Percentiles rank a stretch among this genome's conserved stretches.
Conservation (phyloP, 108 stramenopile species). For the Hondaea fermentalgiana region DNA sequence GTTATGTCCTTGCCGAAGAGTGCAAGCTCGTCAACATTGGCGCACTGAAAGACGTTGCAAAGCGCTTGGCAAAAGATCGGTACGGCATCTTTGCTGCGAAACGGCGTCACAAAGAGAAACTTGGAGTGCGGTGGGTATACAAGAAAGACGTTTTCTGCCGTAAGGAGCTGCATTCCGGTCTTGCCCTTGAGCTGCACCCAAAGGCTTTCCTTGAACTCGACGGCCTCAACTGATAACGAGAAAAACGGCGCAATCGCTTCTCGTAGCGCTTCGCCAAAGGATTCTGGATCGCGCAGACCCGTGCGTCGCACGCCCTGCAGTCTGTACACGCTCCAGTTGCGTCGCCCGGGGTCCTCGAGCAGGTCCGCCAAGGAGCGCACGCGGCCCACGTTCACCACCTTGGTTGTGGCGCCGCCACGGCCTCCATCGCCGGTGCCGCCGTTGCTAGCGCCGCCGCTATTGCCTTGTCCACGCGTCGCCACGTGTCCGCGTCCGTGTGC, state of each 20-base stretch:
- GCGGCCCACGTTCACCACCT: background rate
- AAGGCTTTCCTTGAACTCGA: background rate
- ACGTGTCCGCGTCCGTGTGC: too few species aligned
- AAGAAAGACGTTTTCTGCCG: background rate
- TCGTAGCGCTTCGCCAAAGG: background rate
- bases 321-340: background rate
- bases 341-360: background rate
- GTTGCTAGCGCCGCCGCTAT: too few species aligned
- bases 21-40: background rate
- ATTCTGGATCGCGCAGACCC: background rate
- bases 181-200: background rate
- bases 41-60: background rate
- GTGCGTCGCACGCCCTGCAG: background rate
- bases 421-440: background rate
- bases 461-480: too few species aligned
- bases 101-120: background rate
- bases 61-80: conserved; percentile 9
- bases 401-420: background rate
- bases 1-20: background rate
- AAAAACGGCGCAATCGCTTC: background rate
- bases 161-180: background rate
- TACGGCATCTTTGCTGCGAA: background rate
- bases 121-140: conserved; percentile 1
- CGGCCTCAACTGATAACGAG: background rate
- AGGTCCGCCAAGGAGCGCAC: background rate